Evolutionary conservation across 2,329 filamentous ascomycete genomes (phyloP).

Genomic region (Pseudogymnoascus sp.): DNA sequence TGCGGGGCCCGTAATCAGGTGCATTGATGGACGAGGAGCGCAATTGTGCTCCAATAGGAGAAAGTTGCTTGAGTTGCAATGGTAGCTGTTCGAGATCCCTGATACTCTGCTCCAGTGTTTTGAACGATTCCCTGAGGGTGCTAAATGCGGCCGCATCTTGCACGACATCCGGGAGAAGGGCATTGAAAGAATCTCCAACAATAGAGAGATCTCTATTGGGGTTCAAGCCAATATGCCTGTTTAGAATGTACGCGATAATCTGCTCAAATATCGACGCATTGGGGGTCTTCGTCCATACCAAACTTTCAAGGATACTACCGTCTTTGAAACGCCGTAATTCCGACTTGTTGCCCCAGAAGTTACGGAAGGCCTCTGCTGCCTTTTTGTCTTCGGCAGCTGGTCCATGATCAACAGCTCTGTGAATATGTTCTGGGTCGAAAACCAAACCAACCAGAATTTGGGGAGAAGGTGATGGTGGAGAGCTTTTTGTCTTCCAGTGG

Average conservation of each 20-base stretch:
- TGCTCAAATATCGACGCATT: constrained; percentile 64
- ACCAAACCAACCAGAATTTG: constrained; percentile 58
- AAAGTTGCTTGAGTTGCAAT: constrained; percentile 74
- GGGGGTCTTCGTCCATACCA: constrained; percentile 69
- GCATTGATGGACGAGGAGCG: constrained; percentile 61
- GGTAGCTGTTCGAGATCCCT: constrained; percentile 75
- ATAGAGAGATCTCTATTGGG: constrained; percentile 36
- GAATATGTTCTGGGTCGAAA: constrained; percentile 64
- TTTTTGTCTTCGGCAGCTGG: constrained; percentile 79
- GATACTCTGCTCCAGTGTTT: constrained; percentile 66
- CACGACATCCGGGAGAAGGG: constrained; percentile 32
- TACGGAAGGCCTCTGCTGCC: constrained; percentile 71
- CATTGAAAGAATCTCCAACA: constrained; percentile 38
- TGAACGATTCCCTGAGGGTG: constrained; percentile 60
- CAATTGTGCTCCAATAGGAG: constrained; percentile 62
- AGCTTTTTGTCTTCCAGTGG: constrained; percentile 42
- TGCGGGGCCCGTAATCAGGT: constrained; percentile 38
- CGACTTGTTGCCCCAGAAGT: constrained; percentile 91
- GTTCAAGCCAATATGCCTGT: constrained; percentile 57
- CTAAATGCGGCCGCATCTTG: constrained; percentile 51
- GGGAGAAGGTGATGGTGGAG: constrained; percentile 26
- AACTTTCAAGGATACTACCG: constrained; percentile 83
- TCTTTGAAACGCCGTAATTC: constrained; percentile 93
- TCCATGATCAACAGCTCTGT: constrained; percentile 77
- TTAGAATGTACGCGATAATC: constrained; percentile 65